A percentile compares a stretch with the other conserved stretches of the same genome.
Conservation (phyloP, 345 rosid species). For the Combretum micranthum region DNA sequence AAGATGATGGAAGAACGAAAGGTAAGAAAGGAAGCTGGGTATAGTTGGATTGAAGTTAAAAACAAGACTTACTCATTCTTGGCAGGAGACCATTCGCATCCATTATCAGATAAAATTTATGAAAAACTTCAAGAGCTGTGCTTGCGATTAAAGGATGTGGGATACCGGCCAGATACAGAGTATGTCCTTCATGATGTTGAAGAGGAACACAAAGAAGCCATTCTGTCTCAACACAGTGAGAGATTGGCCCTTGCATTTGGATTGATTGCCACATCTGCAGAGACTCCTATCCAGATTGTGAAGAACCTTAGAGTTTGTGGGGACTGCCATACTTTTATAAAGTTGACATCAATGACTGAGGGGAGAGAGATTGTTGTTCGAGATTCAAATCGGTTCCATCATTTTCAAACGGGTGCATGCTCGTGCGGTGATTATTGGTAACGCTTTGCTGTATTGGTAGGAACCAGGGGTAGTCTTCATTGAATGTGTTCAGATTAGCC, state of each 20-base stretch:
- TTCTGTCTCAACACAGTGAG: conserved; percentile 83
- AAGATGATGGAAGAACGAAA: conserved; percentile 61
- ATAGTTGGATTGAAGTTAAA: conserved; percentile 88
- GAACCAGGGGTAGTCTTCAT: neutral
- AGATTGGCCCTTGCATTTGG: conserved; percentile 89
- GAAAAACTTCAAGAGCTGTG: conserved; percentile 54
- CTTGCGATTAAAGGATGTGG: conserved; percentile 45
- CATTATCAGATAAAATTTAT: conserved; percentile 43
- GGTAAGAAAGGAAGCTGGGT: conserved; percentile 85
- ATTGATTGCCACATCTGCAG: conserved; percentile 50
- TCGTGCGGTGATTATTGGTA: conserved; percentile 84
- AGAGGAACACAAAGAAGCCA: conserved; percentile 73
- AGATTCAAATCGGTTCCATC: conserved; percentile 82
- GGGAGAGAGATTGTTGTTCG: conserved; percentile 66
- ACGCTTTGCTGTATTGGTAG: conserved; percentile 4
- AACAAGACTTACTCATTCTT: conserved; percentile 67
- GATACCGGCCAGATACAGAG: conserved; percentile 62
- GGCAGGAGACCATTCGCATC: conserved; percentile 72
- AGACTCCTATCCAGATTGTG: conserved; percentile 53
- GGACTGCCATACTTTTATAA: conserved; percentile 72
- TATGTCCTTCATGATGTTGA: conserved; percentile 80
- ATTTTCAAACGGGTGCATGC: conserved; percentile 63
- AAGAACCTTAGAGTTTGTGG: conserved; percentile 90
- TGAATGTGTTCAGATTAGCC: neutral
- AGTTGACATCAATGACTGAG: conserved; percentile 55